These are phyloP conservation scores for Cystobasidium tubakii DNA, from an alignment of 768 basidiomycete genomes.

Conservation along the genomic window DNA sequence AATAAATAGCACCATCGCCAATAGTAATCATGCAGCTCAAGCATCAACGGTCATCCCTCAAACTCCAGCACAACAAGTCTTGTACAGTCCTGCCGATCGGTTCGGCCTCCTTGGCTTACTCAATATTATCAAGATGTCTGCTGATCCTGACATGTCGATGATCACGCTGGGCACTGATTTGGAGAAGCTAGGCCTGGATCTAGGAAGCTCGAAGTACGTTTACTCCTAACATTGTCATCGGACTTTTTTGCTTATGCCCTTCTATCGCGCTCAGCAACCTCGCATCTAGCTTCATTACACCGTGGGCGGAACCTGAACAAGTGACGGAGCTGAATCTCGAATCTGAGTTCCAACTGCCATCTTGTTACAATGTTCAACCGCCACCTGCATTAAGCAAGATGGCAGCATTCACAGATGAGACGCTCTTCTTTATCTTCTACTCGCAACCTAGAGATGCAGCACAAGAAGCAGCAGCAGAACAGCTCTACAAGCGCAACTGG, in stretches of 20 bases:
- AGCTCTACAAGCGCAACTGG: conserved; percentile 95
- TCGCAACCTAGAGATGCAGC: conserved; percentile 81
- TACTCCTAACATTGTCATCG: neutral
- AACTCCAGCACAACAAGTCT: conserved; percentile 78
- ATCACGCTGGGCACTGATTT: conserved; percentile 84
- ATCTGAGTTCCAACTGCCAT: conserved; percentile 82
- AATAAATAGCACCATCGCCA: neutral
- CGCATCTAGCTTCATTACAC: conserved; percentile 76
- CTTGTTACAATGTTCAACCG: conserved; percentile 87
- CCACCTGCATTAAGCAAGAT: conserved; percentile 76
- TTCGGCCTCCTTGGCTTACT: conserved; percentile 87
- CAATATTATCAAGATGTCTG: conserved; percentile 71
- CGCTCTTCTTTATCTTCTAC: conserved; percentile 97
- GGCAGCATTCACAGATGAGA: conserved; percentile 84
- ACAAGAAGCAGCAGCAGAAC: conserved; percentile 90
- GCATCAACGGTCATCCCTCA: conserved; percentile 16
- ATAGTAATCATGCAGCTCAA: neutral
- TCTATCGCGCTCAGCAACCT: conserved; percentile 40
- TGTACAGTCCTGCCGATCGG: conserved; percentile 84
- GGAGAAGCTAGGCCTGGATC: conserved; percentile 83
- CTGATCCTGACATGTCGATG: conserved; percentile 74
- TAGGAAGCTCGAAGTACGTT: conserved; percentile 55
- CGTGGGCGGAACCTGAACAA: conserved; percentile 81
- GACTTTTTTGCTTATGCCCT: neutral
- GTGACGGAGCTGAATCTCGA: conserved; percentile 72